Evolutionary conservation across 371 early-diverging fungal genomes (phyloP), one percentile per base, ranked within the genome.

Genomic region (Mortierella sp.): DNA sequence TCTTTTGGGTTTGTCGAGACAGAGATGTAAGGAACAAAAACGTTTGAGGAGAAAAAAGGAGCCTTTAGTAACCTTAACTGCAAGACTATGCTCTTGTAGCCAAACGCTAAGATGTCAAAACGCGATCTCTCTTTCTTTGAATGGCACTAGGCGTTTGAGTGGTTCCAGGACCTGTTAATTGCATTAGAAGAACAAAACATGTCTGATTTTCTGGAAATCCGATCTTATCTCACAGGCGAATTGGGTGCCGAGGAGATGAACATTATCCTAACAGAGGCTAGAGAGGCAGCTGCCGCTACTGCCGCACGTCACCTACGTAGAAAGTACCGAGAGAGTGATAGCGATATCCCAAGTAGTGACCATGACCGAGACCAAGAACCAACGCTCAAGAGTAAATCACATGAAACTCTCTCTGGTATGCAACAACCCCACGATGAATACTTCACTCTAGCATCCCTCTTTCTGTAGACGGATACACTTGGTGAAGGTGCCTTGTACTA

Each of bases 1-100:
- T 91, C 65, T 69, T 88, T 66, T 90, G 91, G 89, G 84, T 91
- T n/a, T 90, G 89, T 63, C 85, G 92, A 19, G 90, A 90, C 44
- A 81, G 82, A 58, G 74, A 82, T 58, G 85, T 84, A 75, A 65
- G 60, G 15, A 61, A 6, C 19, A 3, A 37, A 37, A 37, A 37
- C 15, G 15, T 12, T 60, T 14, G 18, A 15, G 16, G 19, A 15
- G 58, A 15, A 64, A 18, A 66, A n/a, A 16, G 64, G 45, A 18
- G 18, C 16, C n/a, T n/a, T n/a, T n/a, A n/a, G 70, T n/a, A 21
- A 3, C 62, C 28, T 30, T 37, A 37, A 37, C 37, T 37, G 37
- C 37, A 5, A 37, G 23, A 21, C 16, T 74, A 69, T 52, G 12
- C 25, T 3, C 23, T n/a, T 21, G n/a, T 48, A 57, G 15, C 14